Percentiles rank a stretch among this genome's conserved stretches.
Evolutionary conservation across 1,284 basidiomycete genomes (phyloP).

Genomic region (Schizophyllum amplum): DNA sequence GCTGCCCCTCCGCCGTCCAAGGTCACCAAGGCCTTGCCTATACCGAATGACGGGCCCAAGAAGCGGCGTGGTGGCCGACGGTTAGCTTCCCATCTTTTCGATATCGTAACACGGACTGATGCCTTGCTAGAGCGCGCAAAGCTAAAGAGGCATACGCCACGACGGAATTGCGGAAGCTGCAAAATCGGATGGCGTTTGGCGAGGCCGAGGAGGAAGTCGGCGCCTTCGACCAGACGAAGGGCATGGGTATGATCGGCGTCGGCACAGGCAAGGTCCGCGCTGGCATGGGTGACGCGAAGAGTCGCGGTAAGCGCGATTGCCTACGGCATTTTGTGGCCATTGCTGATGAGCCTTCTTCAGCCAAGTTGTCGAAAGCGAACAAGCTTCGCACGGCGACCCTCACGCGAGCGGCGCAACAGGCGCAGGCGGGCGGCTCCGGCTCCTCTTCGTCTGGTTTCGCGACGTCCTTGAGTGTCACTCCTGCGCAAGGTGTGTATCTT

Average conservation of each 20-base stretch:
- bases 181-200: slow-evolving; percentile 96
- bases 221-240: slow-evolving; percentile 94
- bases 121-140: slow-evolving; percentile 71
- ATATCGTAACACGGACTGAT: not conserved
- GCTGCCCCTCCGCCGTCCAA: slow-evolving; percentile 93
- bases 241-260: slow-evolving; percentile 92
- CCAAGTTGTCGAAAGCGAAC: slow-evolving; percentile 95
- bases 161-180: slow-evolving; percentile 93
- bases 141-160: slow-evolving; percentile 96
- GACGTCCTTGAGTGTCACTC: slow-evolving; percentile 90
- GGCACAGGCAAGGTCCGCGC: slow-evolving; percentile 85
- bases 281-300: slow-evolving; percentile 78
- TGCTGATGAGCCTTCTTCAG: slow-evolving; percentile 30
- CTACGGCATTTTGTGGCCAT: too few species aligned
- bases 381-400: slow-evolving; percentile 83
- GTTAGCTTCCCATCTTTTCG: slow-evolving; percentile 28
- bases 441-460: slow-evolving; percentile 66
- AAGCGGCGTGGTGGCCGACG: slow-evolving; percentile 93
- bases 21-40: slow-evolving; percentile 90
- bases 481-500: slow-evolving; percentile 73
- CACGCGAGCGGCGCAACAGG: slow-evolving; percentile 57
- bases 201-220: slow-evolving; percentile 94
- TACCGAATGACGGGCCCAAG: slow-evolving; percentile 93
- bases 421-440: slow-evolving; percentile 32
- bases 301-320: slow-evolving; percentile 73